phyloP scores from a whole-genome alignment of 495 filamentous ascomycete species.

The Penicillium chermesinum region DNA sequence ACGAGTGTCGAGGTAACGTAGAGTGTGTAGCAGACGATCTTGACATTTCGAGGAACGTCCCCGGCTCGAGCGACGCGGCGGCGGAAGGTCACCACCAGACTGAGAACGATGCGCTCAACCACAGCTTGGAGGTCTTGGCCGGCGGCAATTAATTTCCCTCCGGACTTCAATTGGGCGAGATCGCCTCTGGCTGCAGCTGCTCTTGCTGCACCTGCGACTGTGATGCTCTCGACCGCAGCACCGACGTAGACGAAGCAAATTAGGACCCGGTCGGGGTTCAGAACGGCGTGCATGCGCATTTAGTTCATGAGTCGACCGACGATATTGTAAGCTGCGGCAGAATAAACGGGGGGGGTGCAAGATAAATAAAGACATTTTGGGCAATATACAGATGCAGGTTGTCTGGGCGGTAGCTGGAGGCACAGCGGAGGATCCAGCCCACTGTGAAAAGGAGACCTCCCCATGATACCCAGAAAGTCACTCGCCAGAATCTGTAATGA shows the following conservation, averaged over 20 bases:
- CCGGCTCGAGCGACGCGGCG: conserved; percentile 16
- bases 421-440: conserved; percentile 38
- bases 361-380: conserved; percentile 47
- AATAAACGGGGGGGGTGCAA: conserved; percentile 51
- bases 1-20: conserved; percentile 37
- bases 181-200: conserved; percentile 22
- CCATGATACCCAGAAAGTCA: conserved; percentile 43
- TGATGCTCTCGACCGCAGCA: conserved; percentile 32
- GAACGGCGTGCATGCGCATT: conserved; percentile 37
- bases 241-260: conserved; percentile 33
- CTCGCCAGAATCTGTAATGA: conserved; percentile 36
- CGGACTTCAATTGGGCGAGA: conserved; percentile 17
- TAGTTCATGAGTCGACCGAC: conserved; percentile 51
- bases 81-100: conserved; percentile 35
- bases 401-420: conserved; percentile 31
- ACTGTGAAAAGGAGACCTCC: conserved; percentile 35
- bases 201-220: conserved; percentile 35
- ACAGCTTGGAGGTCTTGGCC: conserved; percentile 32
- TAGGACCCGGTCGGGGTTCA: conserved; percentile 36
- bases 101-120: conserved; percentile 29
- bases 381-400: conserved; percentile 45
- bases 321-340: conserved; percentile 55
- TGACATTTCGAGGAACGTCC: conserved; percentile 29
- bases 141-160: conserved; percentile 28
- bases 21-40: conserved; percentile 30